Base-by-base conservation (phyloP, 495 filamentous ascomycete species). In the Trichoderma parareesei region DNA sequence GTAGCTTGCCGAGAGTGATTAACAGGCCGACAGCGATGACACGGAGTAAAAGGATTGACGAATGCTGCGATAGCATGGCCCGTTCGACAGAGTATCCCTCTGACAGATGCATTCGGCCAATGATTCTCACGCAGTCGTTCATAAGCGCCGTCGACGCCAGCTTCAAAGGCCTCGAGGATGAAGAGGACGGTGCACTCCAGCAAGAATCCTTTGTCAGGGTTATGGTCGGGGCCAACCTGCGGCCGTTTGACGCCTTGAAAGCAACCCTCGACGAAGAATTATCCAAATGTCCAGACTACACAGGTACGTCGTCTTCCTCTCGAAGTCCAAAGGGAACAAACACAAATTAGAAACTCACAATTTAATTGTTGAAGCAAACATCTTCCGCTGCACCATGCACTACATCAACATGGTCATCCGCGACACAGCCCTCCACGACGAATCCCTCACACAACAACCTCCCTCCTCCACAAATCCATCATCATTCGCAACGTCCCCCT, bases 351-450 rank as follows among this genome's bases (percentile, higher is more conserved):
- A n/a, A 18, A 49, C 40, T 41, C 40, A 41, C 40, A 49, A n/a
- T 20, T 5, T 4, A 46, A 18, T 18, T 9, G 44, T 18, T 49
- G 8, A 42, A 61, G 60, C 18, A 14, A 40, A 18, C n/a, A 9
- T 48, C 20, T 14, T 48, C 27, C 18, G 3, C 4, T 46, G 41
- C 61, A 37, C 2, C 14, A 42, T 63, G 41, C 41, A 43, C 38
- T 63, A 27, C 41, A 27, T 63, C 27, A 7, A 44, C 41, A 63
- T 37, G 1, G 16, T 11, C 11, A 63, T 44, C 35, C 41, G 61
- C 14, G 40, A 18, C 27, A 35, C 48, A 13, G n/a, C 61, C 38
- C 61, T 63, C 41, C 18, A 14, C 38, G 61, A 63, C 20, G 61
- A 63, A 20, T 46, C 8, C 18, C 13, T 10, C 7, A 16, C 10